A percentile compares a stretch with the other conserved stretches of the same genome.
phyloP scores from a whole-genome alignment of 2,329 filamentous ascomycete species.

The Macroventuria anomochaeta region DNA sequence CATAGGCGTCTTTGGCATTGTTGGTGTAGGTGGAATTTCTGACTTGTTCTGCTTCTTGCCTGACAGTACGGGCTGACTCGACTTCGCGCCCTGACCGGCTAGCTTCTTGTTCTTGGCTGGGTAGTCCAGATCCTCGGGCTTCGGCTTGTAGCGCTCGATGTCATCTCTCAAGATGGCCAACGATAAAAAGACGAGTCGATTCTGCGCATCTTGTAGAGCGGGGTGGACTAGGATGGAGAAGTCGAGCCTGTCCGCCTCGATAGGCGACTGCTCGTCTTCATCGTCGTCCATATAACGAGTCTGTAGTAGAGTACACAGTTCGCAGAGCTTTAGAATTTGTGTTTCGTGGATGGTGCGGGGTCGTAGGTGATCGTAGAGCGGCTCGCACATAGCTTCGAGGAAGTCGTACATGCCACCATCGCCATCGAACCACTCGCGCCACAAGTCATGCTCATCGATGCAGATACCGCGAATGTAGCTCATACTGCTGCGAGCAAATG shows the following conservation, averaged over 20 bases:
- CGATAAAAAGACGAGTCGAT: conserved; percentile 69
- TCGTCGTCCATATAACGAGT: conserved; percentile 68
- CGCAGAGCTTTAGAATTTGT: conserved; percentile 70
- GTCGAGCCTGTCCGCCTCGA: conserved; percentile 63
- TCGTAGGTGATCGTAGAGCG: conserved; percentile 69
- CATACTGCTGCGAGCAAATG: conserved; percentile 69
- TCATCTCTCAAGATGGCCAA: conserved; percentile 68
- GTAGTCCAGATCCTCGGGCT: conserved; percentile 70
- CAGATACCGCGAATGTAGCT: conserved; percentile 71
- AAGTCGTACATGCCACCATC: conserved; percentile 70
- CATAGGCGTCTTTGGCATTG: conserved; percentile 57
- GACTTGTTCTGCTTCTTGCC: conserved; percentile 58
- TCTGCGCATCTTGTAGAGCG: conserved; percentile 71
- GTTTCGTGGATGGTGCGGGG: conserved; percentile 71
- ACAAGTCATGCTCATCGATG: conserved; percentile 71
- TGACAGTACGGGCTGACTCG: conserved; percentile 57
- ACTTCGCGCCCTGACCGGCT: conserved; percentile 50
- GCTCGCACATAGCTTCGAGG: conserved; percentile 70
- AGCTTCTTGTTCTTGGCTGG: conserved; percentile 59
- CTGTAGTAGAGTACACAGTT: conserved; percentile 70
- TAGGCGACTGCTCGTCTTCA: conserved; percentile 53
- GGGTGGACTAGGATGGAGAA: conserved; percentile 68
- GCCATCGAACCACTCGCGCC: conserved; percentile 70
- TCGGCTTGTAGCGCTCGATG: conserved; percentile 70
- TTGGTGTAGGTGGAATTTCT: conserved; percentile 41